These are phyloP conservation scores for Saccharomycopsis sp. DNA, from an alignment of 805 yeast genomes.

Conservation along the genomic window DNA sequence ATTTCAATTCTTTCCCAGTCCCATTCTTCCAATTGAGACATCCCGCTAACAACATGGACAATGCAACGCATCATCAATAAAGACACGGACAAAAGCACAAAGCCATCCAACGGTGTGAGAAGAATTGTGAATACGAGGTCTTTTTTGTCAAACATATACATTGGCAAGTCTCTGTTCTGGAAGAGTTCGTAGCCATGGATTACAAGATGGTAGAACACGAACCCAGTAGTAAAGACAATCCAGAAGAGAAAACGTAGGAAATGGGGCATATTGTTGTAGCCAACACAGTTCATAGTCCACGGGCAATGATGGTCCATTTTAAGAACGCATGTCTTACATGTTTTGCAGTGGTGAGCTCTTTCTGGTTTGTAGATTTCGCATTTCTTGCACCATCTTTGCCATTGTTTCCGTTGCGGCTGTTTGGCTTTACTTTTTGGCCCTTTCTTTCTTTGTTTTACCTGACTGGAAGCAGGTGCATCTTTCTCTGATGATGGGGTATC, in stretches of 20 bases:
- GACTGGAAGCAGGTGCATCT: not conserved
- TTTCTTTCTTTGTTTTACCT: not conserved
- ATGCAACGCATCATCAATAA: constrained; percentile 58
- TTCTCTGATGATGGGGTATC: too few species aligned
- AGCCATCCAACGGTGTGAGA: constrained; percentile 45
- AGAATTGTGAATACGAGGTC: constrained; percentile 53
- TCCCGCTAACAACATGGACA: constrained; percentile 51
- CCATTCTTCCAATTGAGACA: constrained; percentile 91
- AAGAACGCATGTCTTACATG: constrained; percentile 63
- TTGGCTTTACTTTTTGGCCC: not conserved
- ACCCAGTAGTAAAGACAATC: constrained; percentile 48
- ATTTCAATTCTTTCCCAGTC: constrained; percentile 75
- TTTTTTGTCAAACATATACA: constrained; percentile 43
- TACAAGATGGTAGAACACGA: constrained; percentile 37
- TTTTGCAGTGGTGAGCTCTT: constrained; percentile 79
- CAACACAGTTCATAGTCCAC: constrained; percentile 91
- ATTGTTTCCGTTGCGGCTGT: constrained; percentile 2
- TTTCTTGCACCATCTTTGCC: constrained; percentile 44
- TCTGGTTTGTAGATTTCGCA: constrained; percentile 74
- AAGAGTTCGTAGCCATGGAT: constrained; percentile 39
- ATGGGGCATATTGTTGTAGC: constrained; percentile 69
- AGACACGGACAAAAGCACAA: constrained; percentile 56
- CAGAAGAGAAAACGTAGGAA: constrained; percentile 69
- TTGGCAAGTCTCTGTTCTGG: constrained; percentile 44
- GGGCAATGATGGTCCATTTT: constrained; percentile 93